Conservation (phyloP, 202 grass and related monocot species). For the Digitaria exilis region DNA sequence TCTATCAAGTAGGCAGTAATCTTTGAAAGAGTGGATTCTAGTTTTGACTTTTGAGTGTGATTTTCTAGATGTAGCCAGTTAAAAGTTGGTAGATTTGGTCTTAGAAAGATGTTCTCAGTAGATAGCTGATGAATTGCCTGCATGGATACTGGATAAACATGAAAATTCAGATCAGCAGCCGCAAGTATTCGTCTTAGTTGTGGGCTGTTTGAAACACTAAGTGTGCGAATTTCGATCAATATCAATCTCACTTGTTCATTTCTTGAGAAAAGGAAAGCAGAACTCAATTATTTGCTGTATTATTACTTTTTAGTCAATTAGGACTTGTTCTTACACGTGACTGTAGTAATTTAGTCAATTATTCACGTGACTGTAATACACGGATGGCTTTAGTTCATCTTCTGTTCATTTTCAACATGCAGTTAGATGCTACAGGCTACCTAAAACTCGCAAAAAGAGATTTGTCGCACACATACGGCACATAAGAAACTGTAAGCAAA, state of each 20-base stretch:
- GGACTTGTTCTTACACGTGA: background rate
- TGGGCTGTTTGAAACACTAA: background rate
- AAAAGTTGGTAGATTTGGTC: slow-evolving; percentile 21
- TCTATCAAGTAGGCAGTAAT: slow-evolving; percentile 4
- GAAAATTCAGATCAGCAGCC: background rate
- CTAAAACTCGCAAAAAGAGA: background rate
- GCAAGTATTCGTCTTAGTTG: background rate
- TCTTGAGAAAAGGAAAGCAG: background rate
- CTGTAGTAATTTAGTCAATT: too few species aligned
- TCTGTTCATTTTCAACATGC: background rate
- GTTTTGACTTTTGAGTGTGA: slow-evolving; percentile 1
- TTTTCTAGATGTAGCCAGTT: background rate
- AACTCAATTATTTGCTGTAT: background rate
- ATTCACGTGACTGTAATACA: background rate
- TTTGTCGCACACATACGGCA: background rate
- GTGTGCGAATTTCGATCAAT: background rate
- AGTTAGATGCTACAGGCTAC: background rate
- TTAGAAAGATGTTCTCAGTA: background rate
- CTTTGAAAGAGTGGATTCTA: slow-evolving; percentile 8
- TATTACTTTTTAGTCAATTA: background rate
- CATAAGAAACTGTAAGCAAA: background rate
- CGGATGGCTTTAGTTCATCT: background rate
- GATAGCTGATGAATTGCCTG: background rate
- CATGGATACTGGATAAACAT: background rate
- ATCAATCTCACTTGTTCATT: background rate